Base-by-base conservation (phyloP, 2,329 filamentous ascomycete genomes). In the Alternaria tenuissima region DNA sequence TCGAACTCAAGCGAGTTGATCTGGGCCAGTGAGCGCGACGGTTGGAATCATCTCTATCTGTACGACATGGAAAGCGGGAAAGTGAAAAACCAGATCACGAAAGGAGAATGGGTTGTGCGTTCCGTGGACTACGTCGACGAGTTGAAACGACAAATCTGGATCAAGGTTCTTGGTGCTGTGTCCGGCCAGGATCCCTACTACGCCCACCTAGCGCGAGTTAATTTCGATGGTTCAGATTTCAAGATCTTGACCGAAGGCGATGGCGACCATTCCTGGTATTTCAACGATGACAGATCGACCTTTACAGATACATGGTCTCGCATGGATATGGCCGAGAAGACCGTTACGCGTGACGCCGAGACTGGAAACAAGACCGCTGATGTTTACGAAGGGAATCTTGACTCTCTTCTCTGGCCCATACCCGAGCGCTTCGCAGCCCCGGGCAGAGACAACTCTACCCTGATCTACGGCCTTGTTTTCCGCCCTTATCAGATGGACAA, bases 71-170 rank as follows among this genome's bases (percentile, higher is more conserved):
- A 62, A 41, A 67, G 44, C 82, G 22, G 81, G 81, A 61, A 68
- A 67, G 43, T 78, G 70, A 60, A 75, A 65, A 70, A 80, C 71
- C 34, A 72, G 69, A 71, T 78, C 70, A 68, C 73, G 59, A 4
- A 82, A 79, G 52, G 80, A 79, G 43, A 81, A 77, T 74, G 67
- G 66, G 48, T 68, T 14, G 60, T 74, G 41, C 67, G 65, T 12
- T 66, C 57, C 3, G 66, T 73, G 7, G 69, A 72, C 43, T 62
- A 62, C n/a, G 60, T 73, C 5, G 69, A 73, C 43, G 66, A 70
- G 53, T 36, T 36, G 24, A 64, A 65, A 57, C 64, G 62, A 47
- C 63, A 64, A 38, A 68, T 74, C 34, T 68, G 63, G 63, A 55
- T 71, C 53, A 67, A 65, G 41, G 64, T 66, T 11, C 57, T 66